Percentiles rank a stretch among this genome's conserved stretches.
Conservation (phyloP, 1,284 basidiomycete genomes). For the Cutaneotrichosporon sp. region DNA sequence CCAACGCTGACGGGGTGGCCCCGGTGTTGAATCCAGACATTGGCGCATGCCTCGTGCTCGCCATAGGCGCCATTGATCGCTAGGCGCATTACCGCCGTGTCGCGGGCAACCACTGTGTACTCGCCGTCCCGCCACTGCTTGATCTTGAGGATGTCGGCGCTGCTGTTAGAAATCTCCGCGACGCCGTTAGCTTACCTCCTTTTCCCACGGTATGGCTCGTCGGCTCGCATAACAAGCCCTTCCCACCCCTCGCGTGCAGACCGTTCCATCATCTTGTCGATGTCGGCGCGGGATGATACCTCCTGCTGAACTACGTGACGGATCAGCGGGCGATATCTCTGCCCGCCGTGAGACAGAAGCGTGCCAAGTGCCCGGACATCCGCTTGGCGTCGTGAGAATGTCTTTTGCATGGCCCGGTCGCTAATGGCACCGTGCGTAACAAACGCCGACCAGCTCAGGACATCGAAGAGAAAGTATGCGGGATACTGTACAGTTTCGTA, state of each 20-base stretch:
- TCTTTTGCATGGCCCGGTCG: not conserved
- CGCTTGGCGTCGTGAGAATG: not conserved
- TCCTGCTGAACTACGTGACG: slow-evolving; percentile 29
- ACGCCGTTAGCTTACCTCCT: slow-evolving; percentile 28
- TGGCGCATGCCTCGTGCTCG: slow-evolving; percentile 32
- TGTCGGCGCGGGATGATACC: slow-evolving; percentile 19
- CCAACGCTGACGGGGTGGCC: slow-evolving; percentile 39
- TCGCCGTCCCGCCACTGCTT: slow-evolving; percentile 46
- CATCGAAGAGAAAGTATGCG: slow-evolving; percentile 39
- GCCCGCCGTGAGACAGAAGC: not conserved
- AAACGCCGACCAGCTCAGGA: slow-evolving; percentile 32
- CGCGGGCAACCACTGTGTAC: slow-evolving; percentile 30
- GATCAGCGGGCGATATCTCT: slow-evolving; percentile 5
- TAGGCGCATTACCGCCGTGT: slow-evolving; percentile 32
- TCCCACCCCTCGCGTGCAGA: slow-evolving; percentile 44
- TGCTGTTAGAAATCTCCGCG: slow-evolving; percentile 10
- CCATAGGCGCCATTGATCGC: slow-evolving; percentile 33
- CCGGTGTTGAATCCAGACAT: slow-evolving; percentile 39
- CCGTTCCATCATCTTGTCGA: slow-evolving; percentile 33
- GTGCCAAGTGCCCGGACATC: slow-evolving; percentile 2
- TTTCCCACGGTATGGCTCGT: slow-evolving; percentile 37
- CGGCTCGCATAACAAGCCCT: slow-evolving; percentile 40
- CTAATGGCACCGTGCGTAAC: not conserved
- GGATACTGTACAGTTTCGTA: slow-evolving; percentile 24
- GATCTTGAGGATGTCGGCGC: slow-evolving; percentile 41